phyloP scores from a whole-genome alignment of 306 rosid genomes.

The Gillenia trifoliata region DNA sequence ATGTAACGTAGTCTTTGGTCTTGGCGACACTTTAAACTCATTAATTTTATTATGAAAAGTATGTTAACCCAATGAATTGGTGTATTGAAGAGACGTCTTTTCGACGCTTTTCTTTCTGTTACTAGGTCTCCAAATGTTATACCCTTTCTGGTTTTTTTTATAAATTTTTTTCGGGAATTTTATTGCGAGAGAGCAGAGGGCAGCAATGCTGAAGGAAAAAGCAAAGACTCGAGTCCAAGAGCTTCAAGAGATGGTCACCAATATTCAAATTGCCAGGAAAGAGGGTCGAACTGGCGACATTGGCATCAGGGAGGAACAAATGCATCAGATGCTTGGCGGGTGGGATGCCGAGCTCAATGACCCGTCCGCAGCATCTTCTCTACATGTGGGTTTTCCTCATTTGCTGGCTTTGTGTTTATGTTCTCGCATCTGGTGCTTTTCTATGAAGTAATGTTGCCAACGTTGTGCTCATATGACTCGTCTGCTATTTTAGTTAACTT shows the following conservation, averaged over 20 bases:
- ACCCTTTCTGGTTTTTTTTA: too few species aligned
- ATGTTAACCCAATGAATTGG: too few species aligned
- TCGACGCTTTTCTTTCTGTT: too few species aligned
- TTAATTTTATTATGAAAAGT: too few species aligned
- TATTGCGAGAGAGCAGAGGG: too few species aligned
- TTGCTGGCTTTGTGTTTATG: not conserved
- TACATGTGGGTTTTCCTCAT: conserved; percentile 20
- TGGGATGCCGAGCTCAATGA: conserved; percentile 90
- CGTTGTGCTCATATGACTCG: not conserved
- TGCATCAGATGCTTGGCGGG: conserved; percentile 92
- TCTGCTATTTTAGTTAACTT: not conserved
- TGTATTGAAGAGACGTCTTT: too few species aligned
- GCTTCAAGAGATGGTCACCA: conserved; percentile 65
- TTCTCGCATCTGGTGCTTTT: not conserved
- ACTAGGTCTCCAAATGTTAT: too few species aligned
- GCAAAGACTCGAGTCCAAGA: conserved; percentile 85
- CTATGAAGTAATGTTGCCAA: not conserved
- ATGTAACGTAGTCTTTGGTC: too few species aligned
- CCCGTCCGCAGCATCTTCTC: conserved; percentile 87
- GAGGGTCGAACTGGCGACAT: conserved; percentile 71
- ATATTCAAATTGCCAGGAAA: conserved; percentile 84
- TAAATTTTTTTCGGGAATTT: too few species aligned
- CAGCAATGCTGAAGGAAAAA: conserved; percentile 79
- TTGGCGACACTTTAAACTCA: too few species aligned
- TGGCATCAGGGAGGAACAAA: conserved; percentile 76